phyloP scores from a whole-genome alignment of 148 eudicot genomes.

The Chenopodium quinoa region DNA sequence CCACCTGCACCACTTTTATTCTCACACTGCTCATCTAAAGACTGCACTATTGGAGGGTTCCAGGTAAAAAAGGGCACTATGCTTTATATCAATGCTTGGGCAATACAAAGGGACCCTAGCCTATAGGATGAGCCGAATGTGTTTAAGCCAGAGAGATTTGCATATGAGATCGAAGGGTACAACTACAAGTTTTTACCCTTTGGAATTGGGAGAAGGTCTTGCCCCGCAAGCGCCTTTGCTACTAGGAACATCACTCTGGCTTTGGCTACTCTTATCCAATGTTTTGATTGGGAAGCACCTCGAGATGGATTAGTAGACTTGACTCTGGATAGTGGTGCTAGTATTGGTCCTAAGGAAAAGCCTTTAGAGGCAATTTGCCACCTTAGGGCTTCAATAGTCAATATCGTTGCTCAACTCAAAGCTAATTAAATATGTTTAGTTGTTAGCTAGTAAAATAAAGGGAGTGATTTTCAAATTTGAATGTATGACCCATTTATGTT shows the following conservation, averaged over 20 bases:
- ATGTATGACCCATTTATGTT: too few relatives aligned
- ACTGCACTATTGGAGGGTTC: constrained; percentile 31
- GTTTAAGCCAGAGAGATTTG: constrained; percentile 36
- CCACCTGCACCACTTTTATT: constrained; percentile 26
- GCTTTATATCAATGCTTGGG: constrained; percentile 33
- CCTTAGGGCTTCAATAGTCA: constrained; percentile 17
- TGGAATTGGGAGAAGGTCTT: constrained; percentile 36
- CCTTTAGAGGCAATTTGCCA: constrained; percentile 22
- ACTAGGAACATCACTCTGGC: constrained; percentile 19
- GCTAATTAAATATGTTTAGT: background rate
- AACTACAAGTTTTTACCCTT: constrained; percentile 26
- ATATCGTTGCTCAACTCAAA: constrained; percentile 10
- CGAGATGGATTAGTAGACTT: constrained; percentile 15
- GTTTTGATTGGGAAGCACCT: constrained; percentile 29
- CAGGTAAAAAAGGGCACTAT: constrained; percentile 27
- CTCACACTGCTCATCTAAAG: constrained; percentile 30
- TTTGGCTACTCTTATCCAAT: constrained; percentile 30
- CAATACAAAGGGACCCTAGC: constrained; percentile 27
- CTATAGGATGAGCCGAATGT: constrained; percentile 25
- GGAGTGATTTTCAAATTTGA: too few relatives aligned
- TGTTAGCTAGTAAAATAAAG: too few relatives aligned
- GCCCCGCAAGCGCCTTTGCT: constrained; percentile 28
- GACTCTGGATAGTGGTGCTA: background rate
- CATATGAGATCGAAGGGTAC: constrained; percentile 23
- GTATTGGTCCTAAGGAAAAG: constrained; percentile 20